Evolutionary conservation across 2,329 filamentous ascomycete species (phyloP).

Genomic region (Plenodomus tracheiphilus): DNA sequence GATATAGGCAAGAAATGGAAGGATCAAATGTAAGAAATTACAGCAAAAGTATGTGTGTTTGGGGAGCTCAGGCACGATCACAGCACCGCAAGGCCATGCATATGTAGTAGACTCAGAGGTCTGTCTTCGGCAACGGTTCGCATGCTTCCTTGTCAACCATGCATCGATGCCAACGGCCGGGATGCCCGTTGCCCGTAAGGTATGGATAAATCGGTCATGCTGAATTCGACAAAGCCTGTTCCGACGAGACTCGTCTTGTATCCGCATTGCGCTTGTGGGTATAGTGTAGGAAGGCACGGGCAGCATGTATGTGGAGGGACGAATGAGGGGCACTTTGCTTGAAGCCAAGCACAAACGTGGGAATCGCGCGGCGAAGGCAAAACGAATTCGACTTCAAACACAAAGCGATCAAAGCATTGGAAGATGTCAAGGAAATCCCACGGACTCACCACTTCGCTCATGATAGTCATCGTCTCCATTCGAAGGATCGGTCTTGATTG

Average conservation of each 20-base stretch:
- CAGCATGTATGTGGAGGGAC: constrained; percentile 13
- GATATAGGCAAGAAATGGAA: constrained; percentile 10
- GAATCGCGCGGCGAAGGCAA: constrained; percentile 35
- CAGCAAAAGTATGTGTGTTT: constrained; percentile 24
- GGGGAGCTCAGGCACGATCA: constrained; percentile 28
- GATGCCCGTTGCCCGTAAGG: constrained; percentile 27
- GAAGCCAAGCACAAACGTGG: constrained; percentile 25
- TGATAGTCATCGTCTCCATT: constrained; percentile 33
- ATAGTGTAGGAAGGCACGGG: constrained; percentile 12
- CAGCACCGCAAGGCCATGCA: constrained; percentile 33
- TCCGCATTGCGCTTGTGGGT: constrained; percentile 29
- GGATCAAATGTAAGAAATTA: constrained; percentile 33
- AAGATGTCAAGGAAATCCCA: constrained; percentile 18
- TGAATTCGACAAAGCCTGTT: constrained; percentile 17
- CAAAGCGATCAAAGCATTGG: constrained; percentile 30
- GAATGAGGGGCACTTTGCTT: constrained; percentile 20
- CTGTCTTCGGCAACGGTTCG: constrained; percentile 10
- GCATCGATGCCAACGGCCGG: constrained; percentile 31
- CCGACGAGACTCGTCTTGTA: constrained; percentile 38
- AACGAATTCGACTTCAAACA: constrained; percentile 39
- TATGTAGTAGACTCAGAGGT: constrained; percentile 33
- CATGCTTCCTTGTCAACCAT: constrained; percentile 24
- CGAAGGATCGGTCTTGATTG: constrained; percentile 39
- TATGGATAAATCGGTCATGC: constrained; percentile 30
- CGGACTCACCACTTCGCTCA: constrained; percentile 41